Conservation (phyloP, 2,329 filamentous ascomycete genomes). For the Fusarium irregulare region DNA sequence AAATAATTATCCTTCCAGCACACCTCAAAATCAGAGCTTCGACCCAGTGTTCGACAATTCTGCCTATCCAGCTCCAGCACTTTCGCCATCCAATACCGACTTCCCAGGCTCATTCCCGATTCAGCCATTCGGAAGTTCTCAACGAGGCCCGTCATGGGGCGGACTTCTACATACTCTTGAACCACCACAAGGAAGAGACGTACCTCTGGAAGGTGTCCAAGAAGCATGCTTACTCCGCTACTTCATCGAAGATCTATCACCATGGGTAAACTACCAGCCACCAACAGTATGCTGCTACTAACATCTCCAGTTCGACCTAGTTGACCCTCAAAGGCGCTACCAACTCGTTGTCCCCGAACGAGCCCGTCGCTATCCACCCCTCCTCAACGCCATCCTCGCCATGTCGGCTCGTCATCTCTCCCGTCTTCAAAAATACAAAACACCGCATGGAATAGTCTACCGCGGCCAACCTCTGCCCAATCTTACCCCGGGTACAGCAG, state of each 20-base stretch:
- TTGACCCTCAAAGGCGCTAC: conserved; percentile 24
- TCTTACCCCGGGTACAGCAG: conserved; percentile 15
- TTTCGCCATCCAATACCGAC: neutral
- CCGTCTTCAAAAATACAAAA: conserved; percentile 20
- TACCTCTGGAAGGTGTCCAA: conserved; percentile 6
- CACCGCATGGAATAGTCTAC: conserved; percentile 10
- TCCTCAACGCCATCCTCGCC: conserved; percentile 33
- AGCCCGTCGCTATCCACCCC: conserved; percentile 26
- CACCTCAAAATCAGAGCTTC: neutral
- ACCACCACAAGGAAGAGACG: neutral
- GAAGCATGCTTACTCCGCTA: conserved; percentile 39
- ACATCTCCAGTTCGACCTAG: conserved; percentile 22
- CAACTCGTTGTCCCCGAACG: conserved; percentile 33
- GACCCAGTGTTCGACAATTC: neutral
- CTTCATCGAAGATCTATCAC: conserved; percentile 30
- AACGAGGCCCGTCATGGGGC: conserved; percentile 24
- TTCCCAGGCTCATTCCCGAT: neutral
- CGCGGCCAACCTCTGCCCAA: conserved; percentile 23
- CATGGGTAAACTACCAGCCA: conserved; percentile 23
- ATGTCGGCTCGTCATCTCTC: conserved; percentile 31
- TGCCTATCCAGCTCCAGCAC: neutral
- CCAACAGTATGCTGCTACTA: too few relatives aligned
- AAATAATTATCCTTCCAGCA: neutral
- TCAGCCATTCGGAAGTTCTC: neutral
- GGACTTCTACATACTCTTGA: conserved; percentile 7